Conservation (phyloP, 495 filamentous ascomycete species). For the Penicillium riverlandense region DNA sequence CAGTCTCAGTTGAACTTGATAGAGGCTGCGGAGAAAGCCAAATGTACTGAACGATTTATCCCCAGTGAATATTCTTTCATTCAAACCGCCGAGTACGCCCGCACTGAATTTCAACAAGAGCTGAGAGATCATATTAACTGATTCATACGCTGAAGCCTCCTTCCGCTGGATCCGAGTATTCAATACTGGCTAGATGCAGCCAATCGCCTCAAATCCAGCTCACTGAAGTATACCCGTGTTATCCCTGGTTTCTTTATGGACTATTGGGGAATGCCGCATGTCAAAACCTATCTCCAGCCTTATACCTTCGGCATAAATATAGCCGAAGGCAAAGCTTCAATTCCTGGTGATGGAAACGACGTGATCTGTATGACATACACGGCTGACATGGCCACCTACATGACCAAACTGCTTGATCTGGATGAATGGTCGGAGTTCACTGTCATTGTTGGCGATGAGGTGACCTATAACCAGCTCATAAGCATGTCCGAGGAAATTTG, state of each 20-base stretch:
- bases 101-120: background rate
- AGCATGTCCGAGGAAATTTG: constrained; percentile 36
- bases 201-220: constrained; percentile 12
- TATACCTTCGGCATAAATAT: constrained; percentile 41
- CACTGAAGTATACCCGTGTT: constrained; percentile 42
- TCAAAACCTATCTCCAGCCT: constrained; percentile 33
- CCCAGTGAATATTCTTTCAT: constrained; percentile 42
- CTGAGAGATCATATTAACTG: background rate
- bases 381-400: constrained; percentile 43
- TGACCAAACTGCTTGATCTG: constrained; percentile 37
- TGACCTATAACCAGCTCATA: constrained; percentile 42
- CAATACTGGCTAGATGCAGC: constrained; percentile 28
- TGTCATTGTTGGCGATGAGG: constrained; percentile 36
- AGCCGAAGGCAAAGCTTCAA: constrained; percentile 34
- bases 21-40: constrained; percentile 38
- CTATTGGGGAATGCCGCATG: constrained; percentile 43
- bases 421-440: constrained; percentile 40
- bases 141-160: constrained; percentile 11
- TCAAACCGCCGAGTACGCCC: constrained; percentile 25
- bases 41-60: constrained; percentile 37
- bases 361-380: constrained; percentile 45
- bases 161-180: constrained; percentile 28
- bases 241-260: constrained; percentile 49
- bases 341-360: constrained; percentile 45
- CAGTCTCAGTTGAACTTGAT: constrained; percentile 40